phyloP scores from a whole-genome alignment of 148 eudicot genomes.

The Rhododendron henanense region DNA sequence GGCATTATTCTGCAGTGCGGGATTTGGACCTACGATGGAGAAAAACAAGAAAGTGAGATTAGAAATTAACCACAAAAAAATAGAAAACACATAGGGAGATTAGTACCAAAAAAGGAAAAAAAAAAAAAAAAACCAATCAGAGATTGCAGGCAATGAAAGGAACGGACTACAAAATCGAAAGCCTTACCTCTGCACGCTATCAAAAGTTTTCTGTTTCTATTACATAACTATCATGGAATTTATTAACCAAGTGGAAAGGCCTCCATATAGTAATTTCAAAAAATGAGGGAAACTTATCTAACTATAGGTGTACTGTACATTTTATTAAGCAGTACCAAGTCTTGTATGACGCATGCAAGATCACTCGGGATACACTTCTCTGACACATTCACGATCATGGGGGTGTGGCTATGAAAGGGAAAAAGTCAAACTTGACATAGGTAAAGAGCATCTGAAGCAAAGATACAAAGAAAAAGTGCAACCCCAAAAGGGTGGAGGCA shows the following conservation, averaged over 20 bases:
- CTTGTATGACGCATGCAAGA: neutral
- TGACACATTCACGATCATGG: neutral
- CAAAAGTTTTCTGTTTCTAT: neutral
- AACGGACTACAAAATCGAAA: neutral
- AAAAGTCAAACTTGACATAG: neutral
- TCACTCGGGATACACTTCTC: neutral
- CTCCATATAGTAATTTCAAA: neutral
- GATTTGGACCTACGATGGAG: slow-evolving; percentile 26
- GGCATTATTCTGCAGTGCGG: slow-evolving; percentile 24
- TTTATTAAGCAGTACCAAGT: neutral
- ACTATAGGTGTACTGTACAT: neutral
- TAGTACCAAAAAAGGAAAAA: neutral
- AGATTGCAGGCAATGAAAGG: neutral
- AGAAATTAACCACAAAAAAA: neutral
- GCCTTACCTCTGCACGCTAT: neutral
- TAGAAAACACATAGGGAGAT: neutral
- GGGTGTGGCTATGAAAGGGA: neutral
- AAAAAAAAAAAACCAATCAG: neutral
- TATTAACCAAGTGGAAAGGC: neutral
- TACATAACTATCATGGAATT: neutral
- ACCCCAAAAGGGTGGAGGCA: neutral
- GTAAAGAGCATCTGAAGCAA: neutral
- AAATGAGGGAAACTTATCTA: neutral
- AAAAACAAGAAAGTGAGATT: neutral
- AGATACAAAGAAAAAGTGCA: neutral